Evolutionary conservation across 2,329 filamentous ascomycete species (phyloP).

Genomic region (Neophaeococcomyces mojaviensis): DNA sequence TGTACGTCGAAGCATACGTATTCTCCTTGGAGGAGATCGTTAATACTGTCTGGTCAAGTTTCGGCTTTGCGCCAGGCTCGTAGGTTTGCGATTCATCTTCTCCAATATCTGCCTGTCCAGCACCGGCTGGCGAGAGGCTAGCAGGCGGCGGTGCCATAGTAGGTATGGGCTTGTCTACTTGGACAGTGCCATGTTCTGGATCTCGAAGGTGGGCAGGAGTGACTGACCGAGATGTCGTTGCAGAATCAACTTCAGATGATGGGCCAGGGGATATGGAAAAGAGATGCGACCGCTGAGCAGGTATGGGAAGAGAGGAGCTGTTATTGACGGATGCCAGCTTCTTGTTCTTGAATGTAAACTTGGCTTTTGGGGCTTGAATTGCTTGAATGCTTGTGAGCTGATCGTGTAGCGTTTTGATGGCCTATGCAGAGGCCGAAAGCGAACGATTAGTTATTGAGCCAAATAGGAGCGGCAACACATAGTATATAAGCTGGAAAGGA

Average conservation of each 20-base stretch:
- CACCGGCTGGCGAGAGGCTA: not conserved
- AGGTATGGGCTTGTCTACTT: not conserved
- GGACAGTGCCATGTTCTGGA: not conserved
- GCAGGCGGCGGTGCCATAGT: not conserved
- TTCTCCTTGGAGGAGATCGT: constrained; percentile 16
- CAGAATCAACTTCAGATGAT: constrained; percentile 26
- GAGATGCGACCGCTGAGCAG: constrained; percentile 39
- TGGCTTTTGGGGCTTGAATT: constrained; percentile 63
- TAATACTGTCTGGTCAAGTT: not conserved
- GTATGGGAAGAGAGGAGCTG: constrained; percentile 48
- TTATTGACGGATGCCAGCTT: constrained; percentile 50
- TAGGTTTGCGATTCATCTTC: not conserved
- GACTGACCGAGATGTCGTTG: constrained; percentile 3
- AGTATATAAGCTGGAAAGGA: not conserved
- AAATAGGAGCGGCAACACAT: constrained; percentile 2
- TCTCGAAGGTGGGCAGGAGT: constrained; percentile 15
- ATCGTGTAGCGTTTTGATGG: constrained; percentile 72
- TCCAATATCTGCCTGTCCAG: not conserved
- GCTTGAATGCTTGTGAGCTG: constrained; percentile 65
- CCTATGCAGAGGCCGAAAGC: constrained; percentile 38
- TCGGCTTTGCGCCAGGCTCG: no score
- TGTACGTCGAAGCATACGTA: constrained; percentile 50
- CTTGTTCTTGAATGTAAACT: constrained; percentile 70
- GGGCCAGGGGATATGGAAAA: constrained; percentile 29
- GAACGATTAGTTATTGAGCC: not conserved